phyloP scores from a whole-genome alignment of 2,329 filamentous ascomycete species.

The Xylariaceae sp. region DNA sequence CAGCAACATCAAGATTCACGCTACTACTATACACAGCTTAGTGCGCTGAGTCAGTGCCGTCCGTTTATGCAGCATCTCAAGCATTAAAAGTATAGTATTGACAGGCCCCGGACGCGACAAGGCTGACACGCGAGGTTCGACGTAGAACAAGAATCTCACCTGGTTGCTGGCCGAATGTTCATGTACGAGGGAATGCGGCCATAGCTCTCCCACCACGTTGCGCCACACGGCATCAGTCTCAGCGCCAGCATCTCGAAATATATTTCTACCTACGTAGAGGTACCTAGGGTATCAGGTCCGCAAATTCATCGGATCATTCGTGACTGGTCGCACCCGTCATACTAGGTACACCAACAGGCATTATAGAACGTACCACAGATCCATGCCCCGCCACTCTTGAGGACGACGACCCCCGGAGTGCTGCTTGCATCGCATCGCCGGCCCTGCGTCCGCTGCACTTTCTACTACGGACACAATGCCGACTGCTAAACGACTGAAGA shows the following conservation, averaged over 20 bases:
- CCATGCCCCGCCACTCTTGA: constrained; percentile 7
- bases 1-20: no score
- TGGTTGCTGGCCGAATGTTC: constrained; percentile 5
- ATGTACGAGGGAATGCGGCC: no score
- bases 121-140: constrained; percentile 19
- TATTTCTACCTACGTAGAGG: neutral
- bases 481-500: constrained; percentile 56
- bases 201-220: neutral
- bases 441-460: constrained; percentile 11
- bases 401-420: constrained; percentile 1
- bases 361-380: neutral
- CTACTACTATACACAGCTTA: neutral
- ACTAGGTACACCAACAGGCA: no score
- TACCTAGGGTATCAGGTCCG: neutral
- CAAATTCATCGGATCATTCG: neutral
- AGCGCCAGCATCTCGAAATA: neutral
- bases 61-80: no score
- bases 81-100: no score
- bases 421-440: constrained; percentile 13
- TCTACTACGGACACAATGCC: constrained; percentile 42
- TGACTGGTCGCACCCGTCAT: no score
- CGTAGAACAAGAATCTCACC: constrained; percentile 3
- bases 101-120: constrained; percentile 21
- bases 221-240: no score
- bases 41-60: no score